Evolutionary conservation across 176 grass and related monocot species (phyloP), one percentile per base, ranked within the genome.

Genomic region (Bothriochloa decipiens): DNA sequence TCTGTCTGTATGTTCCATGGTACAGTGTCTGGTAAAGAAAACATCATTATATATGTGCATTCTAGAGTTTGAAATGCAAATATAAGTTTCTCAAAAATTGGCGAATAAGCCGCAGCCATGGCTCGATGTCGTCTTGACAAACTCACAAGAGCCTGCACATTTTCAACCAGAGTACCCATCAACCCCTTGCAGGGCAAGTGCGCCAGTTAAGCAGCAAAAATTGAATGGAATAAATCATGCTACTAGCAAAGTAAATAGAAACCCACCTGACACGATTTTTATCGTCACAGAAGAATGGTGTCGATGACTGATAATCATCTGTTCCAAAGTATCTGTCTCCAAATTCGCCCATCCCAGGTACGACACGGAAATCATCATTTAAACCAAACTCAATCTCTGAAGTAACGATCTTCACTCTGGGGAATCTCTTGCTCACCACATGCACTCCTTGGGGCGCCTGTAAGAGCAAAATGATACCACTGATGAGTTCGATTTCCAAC

Each of bases 331-430:
- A 96, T 61, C 94, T 86, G 76, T 96, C 94, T 52, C 94, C 91
- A 83, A 93, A 96, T 74, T 96, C 94, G 4, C 94, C 94, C 89
- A 96, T 96, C 33, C 94, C 94, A 69, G 94, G 94, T 70, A 98
- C 74, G 23, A 98, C 92, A 57, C 92, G 92, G 46, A 84, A 91
- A 86, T 95, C 89, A 28, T 93, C 85, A 64, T 98, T 98, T 57
- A 98, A 75, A 77, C 95, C 95, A 65, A 90, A 81, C 37, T 98
- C 95, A 72, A 98, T 95, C 81, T 95, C 95, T 1, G 95, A 98
- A n/a, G 95, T 98, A 85, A 95, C 95, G 41, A 95, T 98, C 86
- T 98, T 93, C 46, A 98, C 58, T 85, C 95, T 95, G 8, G 95
- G 95, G 37, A 98, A 98, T 82, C 84, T 93, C 91, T 95, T 98